These are phyloP conservation scores for Diutina ranongensis DNA, from an alignment of 1,139 yeast genomes.

Conservation along the genomic window DNA sequence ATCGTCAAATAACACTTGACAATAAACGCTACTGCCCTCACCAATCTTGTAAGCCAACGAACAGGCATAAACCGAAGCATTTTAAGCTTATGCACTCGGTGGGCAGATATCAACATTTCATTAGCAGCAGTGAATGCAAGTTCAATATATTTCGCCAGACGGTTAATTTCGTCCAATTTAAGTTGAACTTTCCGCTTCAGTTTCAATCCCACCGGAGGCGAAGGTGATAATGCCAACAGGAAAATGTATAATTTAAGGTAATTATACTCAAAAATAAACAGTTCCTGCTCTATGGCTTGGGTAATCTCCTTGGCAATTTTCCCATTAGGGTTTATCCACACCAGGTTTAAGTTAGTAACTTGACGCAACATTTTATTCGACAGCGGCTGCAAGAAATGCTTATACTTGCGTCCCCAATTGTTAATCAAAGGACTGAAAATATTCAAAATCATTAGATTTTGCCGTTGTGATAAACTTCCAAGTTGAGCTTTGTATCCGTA, in stretches of 20 bases:
- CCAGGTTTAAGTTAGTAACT: slow-evolving; percentile 7
- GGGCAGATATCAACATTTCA: slow-evolving; percentile 63
- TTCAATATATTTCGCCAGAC: slow-evolving; percentile 67
- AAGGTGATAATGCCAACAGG: slow-evolving; percentile 55
- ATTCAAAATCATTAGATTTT: slow-evolving; percentile 59
- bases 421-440: slow-evolving; percentile 68
- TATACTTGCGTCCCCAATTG: slow-evolving; percentile 64
- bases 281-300: slow-evolving; percentile 48
- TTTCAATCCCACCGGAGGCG: slow-evolving; percentile 4
- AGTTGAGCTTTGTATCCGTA: slow-evolving; percentile 55
- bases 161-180: slow-evolving; percentile 58
- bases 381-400: slow-evolving; percentile 40
- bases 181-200: slow-evolving; percentile 20
- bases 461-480: slow-evolving; percentile 45
- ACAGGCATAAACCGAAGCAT: slow-evolving; percentile 75
- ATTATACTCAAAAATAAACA: slow-evolving; percentile 69
- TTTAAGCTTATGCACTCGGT: slow-evolving; percentile 53
- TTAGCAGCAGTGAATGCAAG: slow-evolving; percentile 79
- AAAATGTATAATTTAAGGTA: slow-evolving; percentile 76
- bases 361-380: slow-evolving; percentile 8
- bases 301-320: slow-evolving; percentile 28
- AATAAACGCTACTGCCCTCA: slow-evolving; percentile 84
- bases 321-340: slow-evolving; percentile 24
- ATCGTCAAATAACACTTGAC: slow-evolving; percentile 73
- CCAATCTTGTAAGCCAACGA: slow-evolving; percentile 79